Conservation (phyloP, 2,329 filamentous ascomycete species). For the Hysterium pulicare region DNA sequence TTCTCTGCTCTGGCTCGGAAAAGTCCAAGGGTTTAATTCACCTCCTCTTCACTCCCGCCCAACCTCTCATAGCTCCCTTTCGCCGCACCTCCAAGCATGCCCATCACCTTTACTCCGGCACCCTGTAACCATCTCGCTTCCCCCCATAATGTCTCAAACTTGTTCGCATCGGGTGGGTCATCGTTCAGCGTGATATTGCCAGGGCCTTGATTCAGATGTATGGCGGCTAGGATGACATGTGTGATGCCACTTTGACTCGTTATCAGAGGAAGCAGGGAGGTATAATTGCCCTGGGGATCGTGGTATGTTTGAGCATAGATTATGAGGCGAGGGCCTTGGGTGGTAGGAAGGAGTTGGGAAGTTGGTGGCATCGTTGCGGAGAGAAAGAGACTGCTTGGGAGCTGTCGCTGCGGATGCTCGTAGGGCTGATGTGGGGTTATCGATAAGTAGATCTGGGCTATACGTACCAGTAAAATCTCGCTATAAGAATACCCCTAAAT, state of each 20-base stretch:
- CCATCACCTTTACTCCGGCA: conserved; percentile 73
- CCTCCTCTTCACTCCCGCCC: conserved; percentile 26
- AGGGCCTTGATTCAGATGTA: conserved; percentile 73
- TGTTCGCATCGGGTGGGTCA: conserved; percentile 63
- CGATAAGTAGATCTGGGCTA: no score
- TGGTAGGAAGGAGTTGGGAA: conserved; percentile 31
- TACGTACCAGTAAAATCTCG: no score
- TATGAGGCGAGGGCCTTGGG: conserved; percentile 43
- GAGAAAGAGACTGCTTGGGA: conserved; percentile 1
- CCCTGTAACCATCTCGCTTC: conserved; percentile 71
- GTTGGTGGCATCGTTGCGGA: conserved; percentile 24
- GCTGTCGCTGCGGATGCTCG: no score
- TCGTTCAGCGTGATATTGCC: conserved; percentile 75
- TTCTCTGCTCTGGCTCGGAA: no score
- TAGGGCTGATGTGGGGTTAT: background rate
- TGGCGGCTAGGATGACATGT: conserved; percentile 81
- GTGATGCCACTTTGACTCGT: conserved; percentile 62
- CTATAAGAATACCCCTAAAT: no score
- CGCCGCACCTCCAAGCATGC: conserved; percentile 84
- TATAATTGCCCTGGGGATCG: conserved; percentile 50
- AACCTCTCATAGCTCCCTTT: conserved; percentile 64
- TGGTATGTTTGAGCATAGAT: conserved; percentile 66
- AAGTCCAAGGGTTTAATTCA: no score
- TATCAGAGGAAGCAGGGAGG: conserved; percentile 61
- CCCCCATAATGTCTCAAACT: conserved; percentile 72